Percentiles rank a stretch among this genome's conserved stretches.
Evolutionary conservation across 768 basidiomycete species (phyloP).

Genomic region (Auricularia sp.): DNA sequence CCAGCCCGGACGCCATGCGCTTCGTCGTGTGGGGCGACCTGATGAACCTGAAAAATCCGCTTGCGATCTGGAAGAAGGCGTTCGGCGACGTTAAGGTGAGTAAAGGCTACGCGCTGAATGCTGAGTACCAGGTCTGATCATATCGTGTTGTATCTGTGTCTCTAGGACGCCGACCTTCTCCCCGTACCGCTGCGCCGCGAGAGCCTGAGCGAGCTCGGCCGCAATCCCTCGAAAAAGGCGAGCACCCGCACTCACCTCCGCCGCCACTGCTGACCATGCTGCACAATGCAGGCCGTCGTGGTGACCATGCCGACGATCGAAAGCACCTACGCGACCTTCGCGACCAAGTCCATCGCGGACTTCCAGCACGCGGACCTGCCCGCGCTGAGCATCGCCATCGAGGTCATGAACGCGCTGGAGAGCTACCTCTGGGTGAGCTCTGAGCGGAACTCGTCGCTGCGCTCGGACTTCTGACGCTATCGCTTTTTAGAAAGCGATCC

Average conservation of each 20-base stretch:
- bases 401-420: conserved; percentile 87
- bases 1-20: conserved; percentile 70
- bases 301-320: conserved; percentile 91
- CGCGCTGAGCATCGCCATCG: conserved; percentile 72
- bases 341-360: conserved; percentile 67
- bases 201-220: conserved; percentile 68
- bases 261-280: neutral
- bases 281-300: conserved; percentile 54
- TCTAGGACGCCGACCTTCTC: conserved; percentile 42
- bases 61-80: conserved; percentile 37
- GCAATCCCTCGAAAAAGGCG: conserved; percentile 63
- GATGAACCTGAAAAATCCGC: conserved; percentile 55
- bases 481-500: conserved; percentile 61
- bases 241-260: conserved; percentile 6
- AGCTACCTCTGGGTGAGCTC: conserved; percentile 79
- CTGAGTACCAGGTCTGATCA: neutral
- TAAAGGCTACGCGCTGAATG: neutral
- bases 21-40: conserved; percentile 90
- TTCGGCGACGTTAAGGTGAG: neutral
- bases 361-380: conserved; percentile 78
- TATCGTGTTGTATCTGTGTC: conserved; percentile 5
- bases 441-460: neutral
- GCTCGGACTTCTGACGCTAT: neutral
- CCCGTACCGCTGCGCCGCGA: conserved; percentile 58
- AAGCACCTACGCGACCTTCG: conserved; percentile 76